Evolutionary conservation across 2,329 filamentous ascomycete genomes (phyloP).

Genomic region (Fonsecaea erecta): DNA sequence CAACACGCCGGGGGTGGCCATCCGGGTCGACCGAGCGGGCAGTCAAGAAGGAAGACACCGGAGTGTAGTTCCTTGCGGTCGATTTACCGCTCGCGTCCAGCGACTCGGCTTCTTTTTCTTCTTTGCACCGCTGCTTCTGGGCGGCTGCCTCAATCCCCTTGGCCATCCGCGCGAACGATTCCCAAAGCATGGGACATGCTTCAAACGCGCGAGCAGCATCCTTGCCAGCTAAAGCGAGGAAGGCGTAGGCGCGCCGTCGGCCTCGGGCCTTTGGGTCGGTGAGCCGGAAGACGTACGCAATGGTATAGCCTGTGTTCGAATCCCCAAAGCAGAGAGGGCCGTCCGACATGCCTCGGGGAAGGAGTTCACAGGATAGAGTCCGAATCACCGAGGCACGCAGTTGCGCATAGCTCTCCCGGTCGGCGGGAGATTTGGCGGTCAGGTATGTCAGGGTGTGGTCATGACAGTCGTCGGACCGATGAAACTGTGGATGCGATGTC

Average conservation of each 20-base stretch:
- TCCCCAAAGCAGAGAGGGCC: conserved; percentile 65
- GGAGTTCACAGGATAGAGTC: conserved; percentile 61
- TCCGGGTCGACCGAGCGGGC: conserved; percentile 61
- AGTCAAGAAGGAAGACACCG: conserved; percentile 63
- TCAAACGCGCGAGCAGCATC: conserved; percentile 55
- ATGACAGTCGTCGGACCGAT: conserved; percentile 46
- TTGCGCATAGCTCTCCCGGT: conserved; percentile 59
- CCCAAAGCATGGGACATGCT: conserved; percentile 56
- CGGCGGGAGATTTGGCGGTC: conserved; percentile 61
- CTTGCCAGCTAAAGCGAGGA: conserved; percentile 61
- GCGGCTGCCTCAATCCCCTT: conserved; percentile 56
- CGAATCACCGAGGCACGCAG: conserved; percentile 63
- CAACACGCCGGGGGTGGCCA: conserved; percentile 58
- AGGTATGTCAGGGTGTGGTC: conserved; percentile 63
- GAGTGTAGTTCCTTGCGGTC: conserved; percentile 51
- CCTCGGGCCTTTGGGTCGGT: conserved; percentile 63
- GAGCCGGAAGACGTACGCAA: conserved; percentile 64
- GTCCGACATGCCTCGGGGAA: conserved; percentile 61
- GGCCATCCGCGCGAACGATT: conserved; percentile 60
- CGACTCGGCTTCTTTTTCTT: conserved; percentile 40
- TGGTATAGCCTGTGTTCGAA: conserved; percentile 60
- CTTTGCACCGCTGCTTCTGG: conserved; percentile 50
- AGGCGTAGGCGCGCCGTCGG: conserved; percentile 60
- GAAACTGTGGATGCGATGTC: conserved; percentile 39
- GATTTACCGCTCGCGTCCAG: conserved; percentile 12